Evolutionary conservation across 306 rosid species (phyloP).

Genomic region (Trifolium subterraneum): DNA sequence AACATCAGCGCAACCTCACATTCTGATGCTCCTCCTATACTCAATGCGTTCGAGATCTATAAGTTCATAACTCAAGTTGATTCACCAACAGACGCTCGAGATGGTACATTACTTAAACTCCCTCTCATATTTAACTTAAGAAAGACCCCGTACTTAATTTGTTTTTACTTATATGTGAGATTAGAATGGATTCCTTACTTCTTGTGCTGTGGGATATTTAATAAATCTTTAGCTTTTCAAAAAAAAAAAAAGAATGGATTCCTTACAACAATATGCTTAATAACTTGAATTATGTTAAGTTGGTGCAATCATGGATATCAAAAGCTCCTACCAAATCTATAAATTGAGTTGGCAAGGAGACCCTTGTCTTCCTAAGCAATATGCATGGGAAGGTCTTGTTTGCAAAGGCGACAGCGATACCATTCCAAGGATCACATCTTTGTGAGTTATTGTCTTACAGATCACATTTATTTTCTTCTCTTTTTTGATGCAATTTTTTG

Average conservation of each 20-base stretch:
- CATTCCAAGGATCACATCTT: constrained; percentile 50
- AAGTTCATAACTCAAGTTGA: not conserved
- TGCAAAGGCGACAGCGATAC: constrained; percentile 26
- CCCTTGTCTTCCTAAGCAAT: constrained; percentile 46
- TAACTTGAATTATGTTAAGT: not conserved
- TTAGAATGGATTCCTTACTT: too few relatives aligned
- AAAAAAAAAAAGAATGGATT: too few relatives aligned
- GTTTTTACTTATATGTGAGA: too few relatives aligned
- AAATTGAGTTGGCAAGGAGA: constrained; percentile 55
- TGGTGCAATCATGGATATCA: constrained; percentile 28
- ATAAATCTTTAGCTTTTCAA: too few relatives aligned
- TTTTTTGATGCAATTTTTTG: too few relatives aligned
- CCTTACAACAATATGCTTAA: too few relatives aligned
- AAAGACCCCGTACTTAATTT: too few relatives aligned
- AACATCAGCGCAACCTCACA: constrained; percentile 7
- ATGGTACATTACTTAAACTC: not conserved
- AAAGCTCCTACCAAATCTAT: constrained; percentile 10
- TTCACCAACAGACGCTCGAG: constrained; percentile 15
- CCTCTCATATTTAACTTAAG: too few relatives aligned
- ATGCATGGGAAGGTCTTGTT: constrained; percentile 48
- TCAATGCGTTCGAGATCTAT: constrained; percentile 58
- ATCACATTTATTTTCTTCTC: not conserved
- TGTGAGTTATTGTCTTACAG: constrained; percentile 43
- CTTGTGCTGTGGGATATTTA: too few relatives aligned
- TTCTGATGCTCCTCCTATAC: constrained; percentile 55